Evolutionary conservation across 176 grass and related monocot species (phyloP), one percentile per base, ranked within the genome.

Genomic region (Rhynchospora pubera): DNA sequence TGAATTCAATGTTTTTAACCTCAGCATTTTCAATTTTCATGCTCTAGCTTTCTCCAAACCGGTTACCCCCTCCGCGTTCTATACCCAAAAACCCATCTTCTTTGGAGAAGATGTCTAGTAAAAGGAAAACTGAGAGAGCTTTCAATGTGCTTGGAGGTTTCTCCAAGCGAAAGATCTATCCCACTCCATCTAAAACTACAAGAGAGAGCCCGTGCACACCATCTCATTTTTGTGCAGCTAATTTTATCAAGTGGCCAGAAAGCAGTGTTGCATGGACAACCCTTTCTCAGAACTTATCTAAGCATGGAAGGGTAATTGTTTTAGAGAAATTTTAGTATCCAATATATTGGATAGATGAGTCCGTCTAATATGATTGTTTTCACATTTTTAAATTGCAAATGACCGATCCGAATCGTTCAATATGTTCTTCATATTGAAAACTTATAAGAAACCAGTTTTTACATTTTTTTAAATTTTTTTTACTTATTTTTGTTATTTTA

Each of bases 111-210:
- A 83, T 83, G 48, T 65, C 78, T 6, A 83, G 59, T 69, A 91
- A 85, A 79, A 90, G 68, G 82, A 90, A 91, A 63, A 88, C 86
- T 3, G 92, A 97, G 77, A 94, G 84, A 77, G 86, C 86, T 46
- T 91, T 86, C 72, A 94, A 93, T 57, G 90, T 88, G 75, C 87
- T 91, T 3, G 70, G 51, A 50, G 12, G 61, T 73, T 70, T 80
- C 28, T 86, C 87, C 2, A 94, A 88, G 84, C 73, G 78, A 72
- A 88, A 62, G 70, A 66, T 23, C 4, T 80, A 62, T 63, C 79
- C 79, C 13, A 58, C 60, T 12, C 83, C 90, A n/a, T 56, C 70
- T 65, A 92, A 65, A 77, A 59, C 68, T 13, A 39, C 72, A 5
- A 87, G 53, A 51, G 92, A 92, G 56, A 86, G 88, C 78, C 79